phyloP scores from a whole-genome alignment of 441 rosid genomes.

The Gossypium laxum region DNA sequence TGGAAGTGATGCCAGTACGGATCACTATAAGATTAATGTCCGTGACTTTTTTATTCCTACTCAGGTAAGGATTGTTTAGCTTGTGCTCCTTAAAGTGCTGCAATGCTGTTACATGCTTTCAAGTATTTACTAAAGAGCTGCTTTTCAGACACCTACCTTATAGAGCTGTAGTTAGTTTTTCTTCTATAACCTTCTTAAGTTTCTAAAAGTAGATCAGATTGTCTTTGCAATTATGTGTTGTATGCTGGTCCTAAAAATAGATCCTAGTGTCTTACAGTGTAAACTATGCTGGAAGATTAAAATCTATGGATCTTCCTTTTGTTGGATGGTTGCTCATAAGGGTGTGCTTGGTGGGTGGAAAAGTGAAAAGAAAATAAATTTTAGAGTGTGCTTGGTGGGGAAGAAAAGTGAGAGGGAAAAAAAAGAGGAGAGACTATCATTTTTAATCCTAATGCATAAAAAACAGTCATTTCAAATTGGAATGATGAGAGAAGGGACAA shows the following conservation, averaged over 20 bases:
- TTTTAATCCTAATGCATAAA: background rate
- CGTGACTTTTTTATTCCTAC: slow-evolving; percentile 83
- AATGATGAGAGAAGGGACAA: background rate
- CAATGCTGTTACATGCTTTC: background rate
- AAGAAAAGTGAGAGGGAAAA: background rate
- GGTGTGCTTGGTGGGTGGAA: background rate
- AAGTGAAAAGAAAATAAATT: background rate
- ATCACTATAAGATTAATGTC: slow-evolving; percentile 54
- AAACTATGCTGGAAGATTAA: background rate
- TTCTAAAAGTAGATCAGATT: background rate
- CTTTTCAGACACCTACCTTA: background rate
- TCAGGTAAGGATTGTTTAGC: slow-evolving; percentile 48
- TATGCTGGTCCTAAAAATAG: background rate
- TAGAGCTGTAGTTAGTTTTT: background rate
- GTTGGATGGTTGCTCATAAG: slow-evolving; percentile 1
- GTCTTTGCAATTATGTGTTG: background rate
- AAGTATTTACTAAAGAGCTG: background rate
- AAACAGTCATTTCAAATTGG: background rate
- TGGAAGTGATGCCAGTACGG: slow-evolving; percentile 32
- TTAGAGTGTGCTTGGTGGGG: background rate
- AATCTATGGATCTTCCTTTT: background rate
- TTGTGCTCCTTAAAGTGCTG: slow-evolving; percentile 1
- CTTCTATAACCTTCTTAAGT: background rate
- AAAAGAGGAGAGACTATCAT: background rate
- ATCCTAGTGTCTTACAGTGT: background rate